Percentiles rank a stretch among this genome's conserved stretches.
Evolutionary conservation across 768 basidiomycete species (phyloP).

Genomic region (Aureoboletus auriporus): DNA sequence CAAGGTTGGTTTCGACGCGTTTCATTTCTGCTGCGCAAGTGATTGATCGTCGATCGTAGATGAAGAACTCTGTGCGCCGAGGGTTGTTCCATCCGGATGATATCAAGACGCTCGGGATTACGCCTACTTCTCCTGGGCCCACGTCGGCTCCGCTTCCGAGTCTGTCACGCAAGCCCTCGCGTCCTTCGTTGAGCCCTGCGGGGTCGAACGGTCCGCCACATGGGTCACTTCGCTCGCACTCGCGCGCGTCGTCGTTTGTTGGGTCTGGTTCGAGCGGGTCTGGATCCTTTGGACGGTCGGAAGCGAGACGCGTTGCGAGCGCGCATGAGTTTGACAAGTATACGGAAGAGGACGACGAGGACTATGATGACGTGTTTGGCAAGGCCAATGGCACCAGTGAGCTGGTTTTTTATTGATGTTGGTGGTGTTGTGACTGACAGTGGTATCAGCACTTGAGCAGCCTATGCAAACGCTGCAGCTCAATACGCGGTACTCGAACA

Average conservation of each 20-base stretch:
- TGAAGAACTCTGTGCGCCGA: conserved; percentile 67
- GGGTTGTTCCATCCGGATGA: conserved; percentile 89
- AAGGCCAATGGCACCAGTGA: conserved; percentile 65
- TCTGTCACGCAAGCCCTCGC: conserved; percentile 49
- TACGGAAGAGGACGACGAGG: conserved; percentile 83
- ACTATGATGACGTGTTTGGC: conserved; percentile 94
- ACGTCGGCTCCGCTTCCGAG: conserved; percentile 64
- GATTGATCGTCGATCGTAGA: conserved; percentile 31
- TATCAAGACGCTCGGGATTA: conserved; percentile 70
- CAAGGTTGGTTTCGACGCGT: conserved; percentile 46
- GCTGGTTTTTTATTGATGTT: conserved; percentile 24
- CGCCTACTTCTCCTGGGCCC: conserved; percentile 50
- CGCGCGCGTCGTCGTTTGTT: conserved; percentile 56
- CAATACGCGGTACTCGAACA: conserved; percentile 81
- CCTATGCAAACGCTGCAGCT: conserved; percentile 75
- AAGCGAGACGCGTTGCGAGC: conserved; percentile 51
- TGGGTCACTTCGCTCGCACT: conserved; percentile 41
- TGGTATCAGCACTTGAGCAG: conserved; percentile 48
- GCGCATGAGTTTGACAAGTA: conserved; percentile 79
- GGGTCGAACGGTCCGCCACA: conserved; percentile 20
- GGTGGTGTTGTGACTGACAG: conserved; percentile 2
- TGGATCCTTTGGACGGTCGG: conserved; percentile 63
- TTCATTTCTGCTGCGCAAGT: background rate
- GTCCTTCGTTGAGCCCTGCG: conserved; percentile 49
- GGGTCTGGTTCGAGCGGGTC: conserved; percentile 37